phyloP scores from a whole-genome alignment of 768 basidiomycete species.

The Phlebiopsis flavidoalba region DNA sequence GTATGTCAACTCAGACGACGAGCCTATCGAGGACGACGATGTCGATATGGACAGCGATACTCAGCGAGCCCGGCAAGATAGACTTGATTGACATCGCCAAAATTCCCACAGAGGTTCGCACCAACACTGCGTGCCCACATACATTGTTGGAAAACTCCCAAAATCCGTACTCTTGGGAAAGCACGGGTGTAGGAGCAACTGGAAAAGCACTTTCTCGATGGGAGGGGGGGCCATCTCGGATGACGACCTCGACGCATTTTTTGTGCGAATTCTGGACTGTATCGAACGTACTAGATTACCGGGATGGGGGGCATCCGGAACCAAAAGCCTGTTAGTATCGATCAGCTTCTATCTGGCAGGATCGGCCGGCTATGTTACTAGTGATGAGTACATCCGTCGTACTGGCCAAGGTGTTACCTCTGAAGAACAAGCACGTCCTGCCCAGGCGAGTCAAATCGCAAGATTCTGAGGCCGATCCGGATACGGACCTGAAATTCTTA shows the following conservation, averaged over 20 bases:
- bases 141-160: conserved; percentile 26
- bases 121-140: conserved; percentile 32
- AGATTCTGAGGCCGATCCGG: conserved; percentile 7
- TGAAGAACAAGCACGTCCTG: conserved; percentile 2
- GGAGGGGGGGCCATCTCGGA: conserved; percentile 37
- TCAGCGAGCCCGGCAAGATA: conserved; percentile 28
- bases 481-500: conserved; percentile 33
- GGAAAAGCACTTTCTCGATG: conserved; percentile 27
- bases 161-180: neutral
- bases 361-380: conserved; percentile 40
- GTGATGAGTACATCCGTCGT: conserved; percentile 53
- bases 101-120: conserved; percentile 39
- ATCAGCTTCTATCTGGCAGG: conserved; percentile 35
- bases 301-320: conserved; percentile 20
- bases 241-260: conserved; percentile 47
- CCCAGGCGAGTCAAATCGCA: conserved; percentile 31
- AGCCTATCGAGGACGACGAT: conserved; percentile 25
- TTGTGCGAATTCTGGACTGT: conserved; percentile 42
- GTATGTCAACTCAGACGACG: conserved; percentile 16
- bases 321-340: conserved; percentile 18
- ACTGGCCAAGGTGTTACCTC: conserved; percentile 34
- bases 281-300: conserved; percentile 33
- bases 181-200: conserved; percentile 7
- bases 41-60: conserved; percentile 8
- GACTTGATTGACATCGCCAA: conserved; percentile 46